Evolutionary conservation across 2,329 filamentous ascomycete species (phyloP).

Genomic region (Penicillium occitanis): DNA sequence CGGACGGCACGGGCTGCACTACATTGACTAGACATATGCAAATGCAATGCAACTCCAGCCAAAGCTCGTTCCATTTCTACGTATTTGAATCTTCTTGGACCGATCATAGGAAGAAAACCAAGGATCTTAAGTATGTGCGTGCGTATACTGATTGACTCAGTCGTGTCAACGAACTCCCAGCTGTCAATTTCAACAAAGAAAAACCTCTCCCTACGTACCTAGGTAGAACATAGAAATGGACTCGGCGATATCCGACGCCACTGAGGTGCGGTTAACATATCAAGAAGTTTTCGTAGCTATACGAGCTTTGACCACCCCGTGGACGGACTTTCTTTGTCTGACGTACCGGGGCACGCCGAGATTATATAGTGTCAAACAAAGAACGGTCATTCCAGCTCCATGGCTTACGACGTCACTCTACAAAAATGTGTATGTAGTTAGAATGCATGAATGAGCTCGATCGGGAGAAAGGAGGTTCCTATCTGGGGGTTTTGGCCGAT

Average conservation of each 20-base stretch:
- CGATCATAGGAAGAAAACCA: background rate
- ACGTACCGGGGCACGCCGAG: background rate
- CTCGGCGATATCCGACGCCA: background rate
- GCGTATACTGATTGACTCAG: background rate
- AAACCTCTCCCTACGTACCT: background rate
- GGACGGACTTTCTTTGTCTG: background rate
- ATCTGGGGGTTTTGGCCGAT: background rate
- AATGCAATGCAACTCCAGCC: background rate
- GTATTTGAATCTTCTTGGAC: background rate
- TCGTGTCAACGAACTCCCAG: too few species aligned
- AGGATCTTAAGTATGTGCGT: background rate
- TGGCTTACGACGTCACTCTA: background rate
- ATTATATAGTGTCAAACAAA: background rate
- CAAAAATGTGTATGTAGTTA: background rate
- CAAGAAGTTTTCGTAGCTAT: background rate
- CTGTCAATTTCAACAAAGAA: background rate
- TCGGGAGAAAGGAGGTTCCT: background rate
- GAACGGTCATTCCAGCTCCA: background rate
- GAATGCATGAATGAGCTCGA: background rate
- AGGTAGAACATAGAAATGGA: background rate
- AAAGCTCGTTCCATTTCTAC: background rate
- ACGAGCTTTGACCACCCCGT: background rate
- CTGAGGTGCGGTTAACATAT: background rate
- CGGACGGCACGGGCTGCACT: background rate
- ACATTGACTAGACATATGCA: background rate